phyloP scores from a whole-genome alignment of 1,139 yeast species.

The Arxiozyma bovina region DNA sequence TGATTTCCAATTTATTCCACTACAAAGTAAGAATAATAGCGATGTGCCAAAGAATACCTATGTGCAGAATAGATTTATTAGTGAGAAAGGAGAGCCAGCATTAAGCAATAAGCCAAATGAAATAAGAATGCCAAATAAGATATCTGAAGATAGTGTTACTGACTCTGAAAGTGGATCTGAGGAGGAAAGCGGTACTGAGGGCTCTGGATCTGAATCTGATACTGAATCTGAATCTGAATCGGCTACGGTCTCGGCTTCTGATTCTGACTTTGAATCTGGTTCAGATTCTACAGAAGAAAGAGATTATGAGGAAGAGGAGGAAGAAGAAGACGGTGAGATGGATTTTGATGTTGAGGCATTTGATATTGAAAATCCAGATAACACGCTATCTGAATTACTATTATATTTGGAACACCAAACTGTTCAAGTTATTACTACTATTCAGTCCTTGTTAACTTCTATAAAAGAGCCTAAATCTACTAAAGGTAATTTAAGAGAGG shows the following conservation, averaged over 20 bases:
- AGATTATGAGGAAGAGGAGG: conserved; percentile 6
- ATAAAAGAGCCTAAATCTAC: conserved; percentile 72
- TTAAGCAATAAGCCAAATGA: neutral
- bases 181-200: conserved; percentile 2
- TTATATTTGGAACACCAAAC: conserved; percentile 90
- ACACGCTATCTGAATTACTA: conserved; percentile 74
- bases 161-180: conserved; percentile 1
- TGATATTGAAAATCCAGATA: conserved; percentile 79
- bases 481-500: conserved; percentile 61
- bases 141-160: neutral
- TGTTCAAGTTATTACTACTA: conserved; percentile 81
- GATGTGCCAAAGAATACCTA: neutral
- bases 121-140: conserved; percentile 1
- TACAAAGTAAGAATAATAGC: neutral
- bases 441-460: conserved; percentile 69
- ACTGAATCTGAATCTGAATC: conserved; percentile 1
- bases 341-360: conserved; percentile 61
- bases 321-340: conserved; percentile 20
- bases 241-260: neutral
- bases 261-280: neutral
- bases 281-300: conserved; percentile 2
- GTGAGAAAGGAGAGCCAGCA: neutral
- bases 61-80: neutral
- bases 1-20: conserved; percentile 11
- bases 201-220: neutral